Conservation (phyloP, 352 stramenopile species). For the Phytopythium sindhum region DNA sequence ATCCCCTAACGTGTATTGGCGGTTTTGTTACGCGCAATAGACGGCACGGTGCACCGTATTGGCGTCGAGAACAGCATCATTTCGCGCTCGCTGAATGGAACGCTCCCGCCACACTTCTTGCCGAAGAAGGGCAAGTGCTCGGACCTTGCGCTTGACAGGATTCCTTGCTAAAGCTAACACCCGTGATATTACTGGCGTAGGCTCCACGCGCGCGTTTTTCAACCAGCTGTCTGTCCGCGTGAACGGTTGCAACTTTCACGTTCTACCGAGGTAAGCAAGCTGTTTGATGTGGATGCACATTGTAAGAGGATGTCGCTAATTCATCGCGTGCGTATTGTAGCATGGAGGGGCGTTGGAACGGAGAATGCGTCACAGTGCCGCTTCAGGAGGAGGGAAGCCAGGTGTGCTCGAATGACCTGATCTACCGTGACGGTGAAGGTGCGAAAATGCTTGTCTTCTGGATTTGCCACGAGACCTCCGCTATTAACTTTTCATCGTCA, state of each 20-base stretch:
- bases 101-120: constrained; percentile 46
- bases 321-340: constrained; percentile 14
- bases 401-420: constrained; percentile 83
- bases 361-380: constrained; percentile 71
- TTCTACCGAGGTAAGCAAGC: constrained; percentile 47
- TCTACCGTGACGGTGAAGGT: constrained; percentile 82
- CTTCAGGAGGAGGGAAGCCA: constrained; percentile 74
- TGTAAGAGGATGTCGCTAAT: not conserved
- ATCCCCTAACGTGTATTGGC: not conserved
- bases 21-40: constrained; percentile 9
- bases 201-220: constrained; percentile 67
- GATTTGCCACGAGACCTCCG: not conserved
- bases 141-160: not conserved
- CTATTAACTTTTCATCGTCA: not conserved
- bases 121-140: constrained; percentile 44
- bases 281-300: not conserved
- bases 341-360: constrained; percentile 87
- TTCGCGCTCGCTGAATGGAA: constrained; percentile 46
- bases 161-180: constrained; percentile 1
- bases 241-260: constrained; percentile 82
- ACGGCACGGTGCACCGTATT: constrained; percentile 78
- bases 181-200: not conserved
- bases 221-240: constrained; percentile 86
- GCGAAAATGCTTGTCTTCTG: not conserved
- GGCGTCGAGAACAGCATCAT: constrained; percentile 86